Conservation (phyloP, 106 monocot species). For the Allium fistulosum region DNA sequence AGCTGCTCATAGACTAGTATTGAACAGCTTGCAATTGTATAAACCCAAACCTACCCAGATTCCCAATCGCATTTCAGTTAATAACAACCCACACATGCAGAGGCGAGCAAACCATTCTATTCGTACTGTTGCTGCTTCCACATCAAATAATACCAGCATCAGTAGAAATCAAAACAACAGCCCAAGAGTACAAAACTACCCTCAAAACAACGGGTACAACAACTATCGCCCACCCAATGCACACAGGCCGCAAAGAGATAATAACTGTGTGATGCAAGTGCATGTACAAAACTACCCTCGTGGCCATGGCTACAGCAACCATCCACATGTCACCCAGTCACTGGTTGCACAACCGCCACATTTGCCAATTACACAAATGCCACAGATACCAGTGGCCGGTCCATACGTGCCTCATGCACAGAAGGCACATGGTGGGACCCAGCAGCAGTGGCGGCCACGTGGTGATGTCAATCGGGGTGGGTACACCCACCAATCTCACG, state of each 20-base stretch:
- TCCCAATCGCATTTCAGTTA: conserved; percentile 2
- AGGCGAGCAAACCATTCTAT: neutral
- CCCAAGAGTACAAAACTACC: conserved; percentile 1
- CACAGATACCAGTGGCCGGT: conserved; percentile 15
- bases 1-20: conserved; percentile 84
- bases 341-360: conserved; percentile 3
- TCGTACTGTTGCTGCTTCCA: conserved; percentile 6
- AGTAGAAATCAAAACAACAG: too few species aligned
- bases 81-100: conserved; percentile 26
- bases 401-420: conserved; percentile 5
- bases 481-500: neutral
- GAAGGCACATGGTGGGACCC: conserved; percentile 14
- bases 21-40: conserved; percentile 56
- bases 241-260: conserved; percentile 11
- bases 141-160: neutral
- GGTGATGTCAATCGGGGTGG: conserved; percentile 8
- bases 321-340: neutral
- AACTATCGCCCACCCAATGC: conserved; percentile 14
- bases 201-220: conserved; percentile 8
- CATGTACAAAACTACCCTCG: conserved; percentile 6
- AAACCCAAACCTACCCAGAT: conserved; percentile 15
- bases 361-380: neutral
- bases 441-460: conserved; percentile 23
- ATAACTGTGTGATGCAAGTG: neutral
- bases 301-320: conserved; percentile 15